phyloP scores from a whole-genome alignment of 768 basidiomycete species.

The Chlorophyllum brunneum region DNA sequence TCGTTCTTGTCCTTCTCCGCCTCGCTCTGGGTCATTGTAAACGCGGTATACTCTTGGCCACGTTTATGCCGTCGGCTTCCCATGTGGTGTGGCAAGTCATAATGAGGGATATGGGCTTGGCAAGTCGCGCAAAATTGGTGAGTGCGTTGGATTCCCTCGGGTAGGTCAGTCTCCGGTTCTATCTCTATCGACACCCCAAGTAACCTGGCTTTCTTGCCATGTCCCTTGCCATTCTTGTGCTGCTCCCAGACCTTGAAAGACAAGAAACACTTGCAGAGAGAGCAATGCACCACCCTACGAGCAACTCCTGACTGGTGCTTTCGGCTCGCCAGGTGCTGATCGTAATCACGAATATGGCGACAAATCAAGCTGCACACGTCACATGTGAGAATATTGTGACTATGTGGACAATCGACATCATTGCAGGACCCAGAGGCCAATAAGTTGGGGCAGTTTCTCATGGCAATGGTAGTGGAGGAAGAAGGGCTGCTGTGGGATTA shows the following conservation, averaged over 20 bases:
- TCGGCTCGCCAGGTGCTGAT: slow-evolving; percentile 22
- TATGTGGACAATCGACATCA: slow-evolving; percentile 22
- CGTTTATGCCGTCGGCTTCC: not conserved
- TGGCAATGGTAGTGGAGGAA: no score
- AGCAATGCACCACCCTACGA: no score
- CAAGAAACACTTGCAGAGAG: no score
- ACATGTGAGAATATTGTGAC: slow-evolving; percentile 37
- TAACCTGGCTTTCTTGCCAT: not conserved
- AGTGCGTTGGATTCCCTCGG: not conserved
- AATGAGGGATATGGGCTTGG: not conserved
- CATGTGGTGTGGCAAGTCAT: not conserved
- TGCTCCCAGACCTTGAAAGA: no score
- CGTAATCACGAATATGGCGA: slow-evolving; percentile 15
- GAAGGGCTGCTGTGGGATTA: no score
- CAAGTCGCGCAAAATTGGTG: not conserved
- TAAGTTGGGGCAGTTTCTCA: slow-evolving; percentile 25
- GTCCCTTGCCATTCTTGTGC: slow-evolving; percentile 1
- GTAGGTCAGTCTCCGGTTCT: not conserved
- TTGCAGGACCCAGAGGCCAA: slow-evolving; percentile 33
- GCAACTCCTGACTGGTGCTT: not conserved
- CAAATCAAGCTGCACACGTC: slow-evolving; percentile 34
- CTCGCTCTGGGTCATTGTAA: slow-evolving; percentile 41
- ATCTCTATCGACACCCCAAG: not conserved
- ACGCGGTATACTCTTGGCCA: slow-evolving; percentile 12
- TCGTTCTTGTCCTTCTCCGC: slow-evolving; percentile 55